Conservation (phyloP, 2,329 filamentous ascomycete species). For the Neonectria faginata region DNA sequence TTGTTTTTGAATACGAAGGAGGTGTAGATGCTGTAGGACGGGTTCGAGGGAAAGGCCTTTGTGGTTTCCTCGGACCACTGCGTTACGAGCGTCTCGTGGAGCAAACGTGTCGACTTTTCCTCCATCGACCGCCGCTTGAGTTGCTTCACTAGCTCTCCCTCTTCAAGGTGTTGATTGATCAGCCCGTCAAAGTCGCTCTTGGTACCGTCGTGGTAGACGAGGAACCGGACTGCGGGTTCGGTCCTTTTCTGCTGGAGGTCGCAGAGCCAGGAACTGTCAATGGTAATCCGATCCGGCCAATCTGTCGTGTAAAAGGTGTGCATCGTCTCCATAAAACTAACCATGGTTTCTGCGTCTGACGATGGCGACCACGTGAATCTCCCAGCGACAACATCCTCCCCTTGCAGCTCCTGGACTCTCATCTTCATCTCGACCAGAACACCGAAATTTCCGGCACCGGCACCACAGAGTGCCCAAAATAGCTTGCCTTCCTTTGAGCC, state of each 20-base stretch:
- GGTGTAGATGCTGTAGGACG: constrained; percentile 7
- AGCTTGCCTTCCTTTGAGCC: constrained; percentile 38
- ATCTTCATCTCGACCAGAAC: constrained; percentile 51
- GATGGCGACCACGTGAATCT: constrained; percentile 40
- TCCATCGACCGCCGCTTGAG: constrained; percentile 36
- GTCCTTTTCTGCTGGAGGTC: constrained; percentile 34
- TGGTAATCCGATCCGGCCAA: constrained; percentile 47
- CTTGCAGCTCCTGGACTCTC: constrained; percentile 31
- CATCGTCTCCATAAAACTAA: constrained; percentile 38
- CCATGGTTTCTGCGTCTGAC: not conserved
- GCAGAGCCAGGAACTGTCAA: constrained; percentile 41
- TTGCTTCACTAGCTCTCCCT: constrained; percentile 25
- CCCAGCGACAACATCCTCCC: constrained; percentile 39
- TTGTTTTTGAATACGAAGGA: constrained; percentile 30
- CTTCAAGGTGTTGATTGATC: constrained; percentile 12
- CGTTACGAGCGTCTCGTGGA: constrained; percentile 44
- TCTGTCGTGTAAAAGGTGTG: constrained; percentile 39
- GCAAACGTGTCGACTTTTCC: constrained; percentile 35
- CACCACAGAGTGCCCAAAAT: constrained; percentile 56
- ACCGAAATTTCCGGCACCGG: constrained; percentile 56
- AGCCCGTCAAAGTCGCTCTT: constrained; percentile 17
- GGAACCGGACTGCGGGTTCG: constrained; percentile 25
- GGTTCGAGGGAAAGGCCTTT: constrained; percentile 33
- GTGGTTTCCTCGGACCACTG: constrained; percentile 47
- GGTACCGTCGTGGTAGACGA: constrained; percentile 32